Conservation (phyloP, 2,329 filamentous ascomycete genomes). For the Teratosphaeria zuluensis region DNA sequence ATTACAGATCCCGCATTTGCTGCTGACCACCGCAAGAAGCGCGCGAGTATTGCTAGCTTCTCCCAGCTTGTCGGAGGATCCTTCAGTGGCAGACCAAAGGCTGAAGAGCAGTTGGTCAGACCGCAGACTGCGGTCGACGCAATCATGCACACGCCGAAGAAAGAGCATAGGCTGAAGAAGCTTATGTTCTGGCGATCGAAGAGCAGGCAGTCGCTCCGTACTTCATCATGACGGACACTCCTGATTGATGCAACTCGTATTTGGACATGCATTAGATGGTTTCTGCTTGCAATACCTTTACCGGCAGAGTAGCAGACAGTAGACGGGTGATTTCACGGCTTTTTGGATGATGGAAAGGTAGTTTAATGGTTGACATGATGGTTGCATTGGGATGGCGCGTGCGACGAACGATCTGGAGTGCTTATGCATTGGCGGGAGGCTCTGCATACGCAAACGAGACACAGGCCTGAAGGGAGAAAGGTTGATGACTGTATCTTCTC, state of each 20-base stretch:
- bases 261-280: background rate
- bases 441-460: background rate
- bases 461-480: background rate
- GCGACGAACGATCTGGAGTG: background rate
- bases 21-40: slow-evolving; percentile 53
- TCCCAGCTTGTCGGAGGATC: slow-evolving; percentile 67
- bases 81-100: slow-evolving; percentile 59
- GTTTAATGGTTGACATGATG: background rate
- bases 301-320: background rate
- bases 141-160: slow-evolving; percentile 46
- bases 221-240: background rate
- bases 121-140: slow-evolving; percentile 6
- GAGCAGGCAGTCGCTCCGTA: slow-evolving; percentile 12
- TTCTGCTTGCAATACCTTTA: background rate
- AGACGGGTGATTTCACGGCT: background rate
- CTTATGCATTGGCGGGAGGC: background rate
- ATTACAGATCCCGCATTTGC: slow-evolving; percentile 24
- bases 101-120: slow-evolving; percentile 53
- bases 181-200: slow-evolving; percentile 71
- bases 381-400: background rate
- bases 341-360: background rate
- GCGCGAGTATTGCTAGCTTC: slow-evolving; percentile 66
- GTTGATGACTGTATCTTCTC: background rate
- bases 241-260: background rate
- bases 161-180: slow-evolving; percentile 59